These are phyloP conservation scores for Heritiera littoralis DNA, from an alignment of 345 rosid species.

Conservation along the genomic window DNA sequence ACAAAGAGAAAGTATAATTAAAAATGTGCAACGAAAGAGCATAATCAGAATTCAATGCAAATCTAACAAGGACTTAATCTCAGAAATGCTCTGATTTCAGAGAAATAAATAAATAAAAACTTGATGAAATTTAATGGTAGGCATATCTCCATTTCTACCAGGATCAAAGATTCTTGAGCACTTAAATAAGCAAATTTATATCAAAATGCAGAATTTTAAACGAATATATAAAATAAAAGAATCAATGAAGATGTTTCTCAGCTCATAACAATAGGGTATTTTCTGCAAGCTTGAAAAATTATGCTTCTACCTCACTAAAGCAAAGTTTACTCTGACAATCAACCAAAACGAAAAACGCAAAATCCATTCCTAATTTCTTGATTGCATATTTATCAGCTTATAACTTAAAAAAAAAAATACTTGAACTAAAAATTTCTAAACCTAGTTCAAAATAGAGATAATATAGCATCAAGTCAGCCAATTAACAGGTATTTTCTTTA, in stretches of 20 bases:
- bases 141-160: constrained; percentile 6
- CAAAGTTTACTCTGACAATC: not conserved
- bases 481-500: not conserved
- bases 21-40: not conserved
- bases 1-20: constrained; percentile 19
- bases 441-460: not conserved
- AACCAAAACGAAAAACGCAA: not conserved
- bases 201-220: constrained; percentile 5
- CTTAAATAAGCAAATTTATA: not conserved
- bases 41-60: not conserved
- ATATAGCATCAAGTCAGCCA: not conserved
- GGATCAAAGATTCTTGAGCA: not conserved
- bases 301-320: not conserved
- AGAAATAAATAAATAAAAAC: not conserved
- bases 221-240: not conserved
- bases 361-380: not conserved
- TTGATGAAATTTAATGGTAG: not conserved
- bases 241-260: not conserved
- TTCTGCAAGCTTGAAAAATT: not conserved
- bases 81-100: not conserved
- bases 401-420: not conserved
- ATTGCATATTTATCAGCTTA: not conserved
- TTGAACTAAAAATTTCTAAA: not conserved
- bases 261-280: not conserved
- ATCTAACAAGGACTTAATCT: not conserved